phyloP scores from a whole-genome alignment of 306 rosid species.

The Hippophae gyantsensis region DNA sequence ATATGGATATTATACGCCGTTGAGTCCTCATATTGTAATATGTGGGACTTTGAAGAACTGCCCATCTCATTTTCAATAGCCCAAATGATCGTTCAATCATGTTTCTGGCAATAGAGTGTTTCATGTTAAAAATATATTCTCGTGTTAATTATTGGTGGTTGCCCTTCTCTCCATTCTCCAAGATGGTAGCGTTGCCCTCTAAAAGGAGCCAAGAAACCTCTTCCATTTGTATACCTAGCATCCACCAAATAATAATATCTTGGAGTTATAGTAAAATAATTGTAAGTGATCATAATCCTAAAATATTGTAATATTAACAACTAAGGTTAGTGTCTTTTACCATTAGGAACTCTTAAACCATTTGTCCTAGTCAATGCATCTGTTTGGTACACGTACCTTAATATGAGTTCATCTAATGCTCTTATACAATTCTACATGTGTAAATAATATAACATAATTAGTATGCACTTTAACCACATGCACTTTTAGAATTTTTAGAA shows the following conservation, averaged over 20 bases:
- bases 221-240: too few species aligned
- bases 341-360: background rate
- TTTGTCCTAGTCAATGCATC: background rate
- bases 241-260: too few species aligned
- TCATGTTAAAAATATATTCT: slow-evolving; percentile 4
- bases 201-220: background rate
- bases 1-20: too few species aligned
- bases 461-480: too few species aligned
- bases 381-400: background rate
- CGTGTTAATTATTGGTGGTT: background rate
- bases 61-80: background rate
- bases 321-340: too few species aligned
- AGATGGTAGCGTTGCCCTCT: background rate
- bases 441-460: too few species aligned
- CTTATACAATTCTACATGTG: slow-evolving; percentile 6
- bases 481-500: too few species aligned
- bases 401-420: slow-evolving; percentile 9
- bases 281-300: too few species aligned
- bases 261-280: too few species aligned
- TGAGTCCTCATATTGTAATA: background rate
- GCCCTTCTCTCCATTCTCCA: background rate
- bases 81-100: slow-evolving; percentile 1
- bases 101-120: slow-evolving; percentile 1
- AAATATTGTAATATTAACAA: too few species aligned
- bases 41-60: background rate